Evolutionary conservation across 805 yeast genomes (phyloP).

Genomic region (Yarrowia sp.): DNA sequence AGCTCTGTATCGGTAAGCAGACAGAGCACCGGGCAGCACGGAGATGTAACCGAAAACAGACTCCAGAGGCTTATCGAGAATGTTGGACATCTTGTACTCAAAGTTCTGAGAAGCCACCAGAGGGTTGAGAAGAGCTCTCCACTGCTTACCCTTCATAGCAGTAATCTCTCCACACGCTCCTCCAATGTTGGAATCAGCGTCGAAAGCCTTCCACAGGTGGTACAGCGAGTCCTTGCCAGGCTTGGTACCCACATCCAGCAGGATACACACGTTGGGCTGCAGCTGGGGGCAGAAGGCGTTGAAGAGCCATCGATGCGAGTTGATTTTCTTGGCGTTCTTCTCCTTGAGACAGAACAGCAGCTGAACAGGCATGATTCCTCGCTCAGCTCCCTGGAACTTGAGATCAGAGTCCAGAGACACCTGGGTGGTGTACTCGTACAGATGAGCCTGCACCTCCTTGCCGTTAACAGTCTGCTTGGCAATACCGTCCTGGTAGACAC

Average conservation of each 20-base stretch:
- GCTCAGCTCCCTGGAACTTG: slow-evolving; percentile 86
- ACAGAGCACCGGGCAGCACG: slow-evolving; percentile 92
- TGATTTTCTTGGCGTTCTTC: slow-evolving; percentile 86
- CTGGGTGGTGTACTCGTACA: slow-evolving; percentile 95
- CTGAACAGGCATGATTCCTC: slow-evolving; percentile 92
- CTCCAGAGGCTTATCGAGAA: slow-evolving; percentile 90
- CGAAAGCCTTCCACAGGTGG: slow-evolving; percentile 97
- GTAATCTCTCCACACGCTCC: slow-evolving; percentile 99
- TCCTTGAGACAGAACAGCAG: slow-evolving; percentile 90
- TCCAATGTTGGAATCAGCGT: slow-evolving; percentile 92
- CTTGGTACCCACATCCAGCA: slow-evolving; percentile 96
- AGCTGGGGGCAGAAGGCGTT: slow-evolving; percentile 90
- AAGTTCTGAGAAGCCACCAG: slow-evolving; percentile 94
- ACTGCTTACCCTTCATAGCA: slow-evolving; percentile 89
- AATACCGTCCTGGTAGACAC: slow-evolving; percentile 95
- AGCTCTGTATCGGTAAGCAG: slow-evolving; percentile 91
- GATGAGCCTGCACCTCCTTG: slow-evolving; percentile 86
- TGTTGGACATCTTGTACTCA: slow-evolving; percentile 96
- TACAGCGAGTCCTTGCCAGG: slow-evolving; percentile 88
- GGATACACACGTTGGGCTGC: slow-evolving; percentile 84
- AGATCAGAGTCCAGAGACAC: slow-evolving; percentile 85
- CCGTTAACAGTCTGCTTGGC: slow-evolving; percentile 93
- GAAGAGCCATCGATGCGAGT: slow-evolving; percentile 97
- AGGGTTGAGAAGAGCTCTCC: slow-evolving; percentile 80
- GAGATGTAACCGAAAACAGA: slow-evolving; percentile 89